Percentiles rank a stretch among this genome's conserved stretches.
phyloP scores from a whole-genome alignment of 495 filamentous ascomycete genomes.

The Xylaria castorea region DNA sequence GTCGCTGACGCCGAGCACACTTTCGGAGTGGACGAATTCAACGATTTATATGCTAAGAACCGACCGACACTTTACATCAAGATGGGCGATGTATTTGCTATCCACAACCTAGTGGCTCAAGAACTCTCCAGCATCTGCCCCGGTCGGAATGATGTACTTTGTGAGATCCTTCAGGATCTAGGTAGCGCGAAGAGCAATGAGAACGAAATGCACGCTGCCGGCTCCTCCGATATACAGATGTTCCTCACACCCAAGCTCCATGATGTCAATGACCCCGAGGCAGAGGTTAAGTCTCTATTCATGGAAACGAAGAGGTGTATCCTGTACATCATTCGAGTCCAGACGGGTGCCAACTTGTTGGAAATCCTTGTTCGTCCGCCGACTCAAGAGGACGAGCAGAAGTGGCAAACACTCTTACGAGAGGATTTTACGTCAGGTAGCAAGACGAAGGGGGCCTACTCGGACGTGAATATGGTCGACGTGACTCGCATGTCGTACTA shows the following conservation, averaged over 20 bases:
- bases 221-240: constrained; percentile 88
- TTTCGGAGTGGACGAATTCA: constrained; percentile 98
- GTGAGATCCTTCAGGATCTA: constrained; percentile 89
- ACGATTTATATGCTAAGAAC: constrained; percentile 93
- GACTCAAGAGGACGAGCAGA: constrained; percentile 81
- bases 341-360: constrained; percentile 88
- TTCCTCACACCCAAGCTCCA: constrained; percentile 91
- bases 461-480: constrained; percentile 88
- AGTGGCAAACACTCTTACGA: constrained; percentile 82
- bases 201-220: constrained; percentile 84
- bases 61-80: constrained; percentile 99
- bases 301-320: constrained; percentile 98
- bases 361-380: constrained; percentile 95
- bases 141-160: constrained; percentile 82
- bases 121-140: constrained; percentile 80
- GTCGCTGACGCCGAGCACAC: constrained; percentile 86
- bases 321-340: constrained; percentile 96
- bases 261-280: constrained; percentile 90
- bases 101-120: constrained; percentile 84
- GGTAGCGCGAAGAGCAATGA: constrained; percentile 96
- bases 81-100: constrained; percentile 95
- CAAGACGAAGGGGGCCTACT: constrained; percentile 81
- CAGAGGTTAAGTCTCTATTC: constrained; percentile 86
- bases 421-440: constrained; percentile 78
- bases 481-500: constrained; percentile 89